These are phyloP conservation scores for baker's yeast (Saccharomyces cerevisiae) DNA, from an alignment of 805 yeast species.

Conservation along the genomic window DNA sequence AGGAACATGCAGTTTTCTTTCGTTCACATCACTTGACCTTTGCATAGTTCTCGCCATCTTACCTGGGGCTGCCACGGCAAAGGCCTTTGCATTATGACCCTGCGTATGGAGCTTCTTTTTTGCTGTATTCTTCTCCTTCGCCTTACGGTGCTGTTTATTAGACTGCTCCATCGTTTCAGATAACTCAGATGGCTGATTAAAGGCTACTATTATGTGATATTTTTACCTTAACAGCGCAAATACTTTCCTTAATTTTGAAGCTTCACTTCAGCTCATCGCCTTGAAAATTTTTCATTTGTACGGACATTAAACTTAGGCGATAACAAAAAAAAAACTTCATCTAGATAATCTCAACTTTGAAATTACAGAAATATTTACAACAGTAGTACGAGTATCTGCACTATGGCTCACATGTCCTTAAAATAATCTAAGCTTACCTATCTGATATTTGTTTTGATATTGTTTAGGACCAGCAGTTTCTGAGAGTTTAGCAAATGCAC, in stretches of 20 bases:
- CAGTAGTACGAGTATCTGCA: background rate
- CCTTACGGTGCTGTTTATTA: slow-evolving; percentile 77
- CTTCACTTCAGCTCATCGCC: background rate
- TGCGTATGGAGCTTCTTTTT: slow-evolving; percentile 84
- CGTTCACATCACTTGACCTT: slow-evolving; percentile 73
- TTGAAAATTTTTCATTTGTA: background rate
- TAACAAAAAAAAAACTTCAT: background rate
- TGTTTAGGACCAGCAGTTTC: background rate
- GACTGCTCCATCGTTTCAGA: slow-evolving; percentile 41
- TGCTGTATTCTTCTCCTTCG: slow-evolving; percentile 47
- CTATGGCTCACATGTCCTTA: background rate
- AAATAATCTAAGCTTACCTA: background rate
- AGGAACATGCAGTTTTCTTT: slow-evolving; percentile 86
- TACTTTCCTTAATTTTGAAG: background rate
- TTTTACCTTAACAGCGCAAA: background rate
- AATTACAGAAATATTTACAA: too few species aligned
- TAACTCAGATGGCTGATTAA: background rate
- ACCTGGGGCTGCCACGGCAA: slow-evolving; percentile 76
- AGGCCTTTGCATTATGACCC: slow-evolving; percentile 79
- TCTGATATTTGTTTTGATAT: too few species aligned
- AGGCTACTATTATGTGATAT: background rate
- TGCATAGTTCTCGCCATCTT: slow-evolving; percentile 77
- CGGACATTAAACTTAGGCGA: background rate
- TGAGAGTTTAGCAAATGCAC: background rate
- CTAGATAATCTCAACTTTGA: background rate